Evolutionary conservation across 208 protist genomes (phyloP).

Genomic region (Crithidia fasciculata): DNA sequence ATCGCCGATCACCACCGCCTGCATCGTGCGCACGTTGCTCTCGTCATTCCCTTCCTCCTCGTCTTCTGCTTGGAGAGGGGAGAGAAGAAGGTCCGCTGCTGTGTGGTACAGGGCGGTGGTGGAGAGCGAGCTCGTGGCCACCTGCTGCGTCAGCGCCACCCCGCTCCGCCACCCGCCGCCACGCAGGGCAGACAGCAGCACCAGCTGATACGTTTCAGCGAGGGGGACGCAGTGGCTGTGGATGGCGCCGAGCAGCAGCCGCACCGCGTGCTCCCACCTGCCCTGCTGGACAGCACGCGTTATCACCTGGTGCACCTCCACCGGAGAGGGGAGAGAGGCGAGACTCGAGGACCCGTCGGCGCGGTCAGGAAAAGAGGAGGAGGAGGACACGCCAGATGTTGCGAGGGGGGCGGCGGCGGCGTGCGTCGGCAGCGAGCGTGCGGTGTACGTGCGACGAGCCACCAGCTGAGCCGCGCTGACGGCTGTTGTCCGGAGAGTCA

Average conservation of each 20-base stretch:
- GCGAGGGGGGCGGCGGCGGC: neutral
- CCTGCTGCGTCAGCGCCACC: conserved; percentile 48
- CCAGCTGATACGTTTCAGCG: conserved; percentile 63
- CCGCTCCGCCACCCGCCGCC: conserved; percentile 47
- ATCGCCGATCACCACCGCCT: conserved; percentile 7
- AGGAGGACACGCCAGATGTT: neutral
- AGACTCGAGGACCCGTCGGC: neutral
- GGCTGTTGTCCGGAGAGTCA: too few species aligned
- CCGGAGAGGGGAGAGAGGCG: conserved; percentile 46
- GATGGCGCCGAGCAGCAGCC: conserved; percentile 61
- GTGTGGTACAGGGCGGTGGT: conserved; percentile 59
- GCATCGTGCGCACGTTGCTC: neutral
- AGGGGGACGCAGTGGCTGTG: conserved; percentile 64
- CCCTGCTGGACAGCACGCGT: conserved; percentile 42
- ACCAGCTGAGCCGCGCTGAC: too few species aligned
- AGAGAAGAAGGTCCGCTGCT: conserved; percentile 52
- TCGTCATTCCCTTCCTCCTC: neutral
- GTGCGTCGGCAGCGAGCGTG: too few species aligned
- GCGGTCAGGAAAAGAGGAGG: too few species aligned
- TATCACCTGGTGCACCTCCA: conserved; percentile 73
- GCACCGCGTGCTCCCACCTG: conserved; percentile 49
- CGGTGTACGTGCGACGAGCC: too few species aligned
- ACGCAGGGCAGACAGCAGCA: conserved; percentile 44
- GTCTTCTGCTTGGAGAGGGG: too few species aligned
- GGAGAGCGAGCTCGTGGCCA: conserved; percentile 66